Evolutionary conservation across 2,329 filamentous ascomycete species (phyloP), one percentile per base, ranked within the genome.

Genomic region (Zymoseptoria brevis): DNA sequence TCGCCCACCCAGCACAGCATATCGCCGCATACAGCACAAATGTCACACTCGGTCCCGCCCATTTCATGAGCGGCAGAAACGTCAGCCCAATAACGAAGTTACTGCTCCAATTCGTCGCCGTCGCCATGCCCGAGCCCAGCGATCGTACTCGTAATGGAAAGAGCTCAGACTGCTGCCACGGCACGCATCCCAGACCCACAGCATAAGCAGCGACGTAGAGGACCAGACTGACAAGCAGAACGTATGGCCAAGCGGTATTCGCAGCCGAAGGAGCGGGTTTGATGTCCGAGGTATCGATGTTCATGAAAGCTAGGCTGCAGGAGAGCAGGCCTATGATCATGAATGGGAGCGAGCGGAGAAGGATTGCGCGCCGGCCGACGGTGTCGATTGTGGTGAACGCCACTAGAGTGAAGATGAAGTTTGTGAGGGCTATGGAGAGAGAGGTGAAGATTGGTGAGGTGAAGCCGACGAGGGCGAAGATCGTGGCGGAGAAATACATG

Each of bases 101-200:
- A 22, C 87, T 86, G 3, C 81, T 83, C 93, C 93, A 97, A 69
- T 88, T 96, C 6, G 89, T 95, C 4, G 86, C 87, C 7, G 92
- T 93, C 1, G 87, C 83, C 4, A 90, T 73, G 0, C 86, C 86
- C 59, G 86, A 89, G 26, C 89, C 89, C 1, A 90, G 74, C 4
- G 86, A 86, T 54, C 89, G 84, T 52, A 91, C 88, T 29, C 81
- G 80, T 53, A 92, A 79, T 0, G 91, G 88, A 70, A 96, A 96
- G 16, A 71, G 82, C 76, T 97, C 93, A 66, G 87, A 90, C 76
- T 96, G 92, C 81, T 96, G 93, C 93, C 93, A 97, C 0, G 93
- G 92, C 2, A 97, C 90, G 67, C 91, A 95, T 8, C 93, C 93
- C 1, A 97, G 80, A 2, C 93, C 93, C 1, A 92, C 79, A 1